phyloP scores from a whole-genome alignment of 257 asterid genomes.

The Nicotiana tabacum region DNA sequence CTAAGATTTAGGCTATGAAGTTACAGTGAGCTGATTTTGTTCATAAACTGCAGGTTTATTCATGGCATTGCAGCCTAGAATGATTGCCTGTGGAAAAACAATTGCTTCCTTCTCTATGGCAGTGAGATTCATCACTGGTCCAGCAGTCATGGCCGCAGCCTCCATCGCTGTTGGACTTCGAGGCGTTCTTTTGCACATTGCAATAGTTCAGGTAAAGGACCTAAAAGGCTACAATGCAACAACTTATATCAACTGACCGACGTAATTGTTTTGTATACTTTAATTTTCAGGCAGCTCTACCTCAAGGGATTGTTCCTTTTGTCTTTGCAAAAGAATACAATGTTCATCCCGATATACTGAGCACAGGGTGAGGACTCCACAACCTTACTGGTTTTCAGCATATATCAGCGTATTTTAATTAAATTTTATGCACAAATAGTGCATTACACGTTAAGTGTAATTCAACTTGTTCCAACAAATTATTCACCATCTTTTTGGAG shows the following conservation, averaged over 20 bases:
- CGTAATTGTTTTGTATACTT: background rate
- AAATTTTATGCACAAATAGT: background rate
- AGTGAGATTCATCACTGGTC: constrained; percentile 50
- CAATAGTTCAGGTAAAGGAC: constrained; percentile 55
- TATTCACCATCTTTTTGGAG: background rate
- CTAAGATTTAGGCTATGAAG: background rate
- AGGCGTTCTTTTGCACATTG: constrained; percentile 52
- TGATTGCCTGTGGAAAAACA: constrained; percentile 62
- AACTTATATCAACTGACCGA: background rate
- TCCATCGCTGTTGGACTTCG: constrained; percentile 64
- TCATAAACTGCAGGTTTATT: constrained; percentile 44
- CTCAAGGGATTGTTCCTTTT: constrained; percentile 70
- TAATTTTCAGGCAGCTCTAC: constrained; percentile 56
- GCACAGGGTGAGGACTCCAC: constrained; percentile 53
- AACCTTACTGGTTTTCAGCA: background rate
- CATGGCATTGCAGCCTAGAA: constrained; percentile 67
- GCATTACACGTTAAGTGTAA: background rate
- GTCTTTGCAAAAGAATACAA: constrained; percentile 70
- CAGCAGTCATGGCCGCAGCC: constrained; percentile 78
- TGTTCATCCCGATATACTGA: constrained; percentile 64
- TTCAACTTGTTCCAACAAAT: background rate
- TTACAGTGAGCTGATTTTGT: background rate
- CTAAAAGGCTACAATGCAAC: background rate
- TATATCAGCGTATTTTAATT: background rate
- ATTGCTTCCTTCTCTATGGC: constrained; percentile 63